Base-by-base conservation (phyloP, 2,329 filamentous ascomycete species). In the Alternaria triticina region DNA sequence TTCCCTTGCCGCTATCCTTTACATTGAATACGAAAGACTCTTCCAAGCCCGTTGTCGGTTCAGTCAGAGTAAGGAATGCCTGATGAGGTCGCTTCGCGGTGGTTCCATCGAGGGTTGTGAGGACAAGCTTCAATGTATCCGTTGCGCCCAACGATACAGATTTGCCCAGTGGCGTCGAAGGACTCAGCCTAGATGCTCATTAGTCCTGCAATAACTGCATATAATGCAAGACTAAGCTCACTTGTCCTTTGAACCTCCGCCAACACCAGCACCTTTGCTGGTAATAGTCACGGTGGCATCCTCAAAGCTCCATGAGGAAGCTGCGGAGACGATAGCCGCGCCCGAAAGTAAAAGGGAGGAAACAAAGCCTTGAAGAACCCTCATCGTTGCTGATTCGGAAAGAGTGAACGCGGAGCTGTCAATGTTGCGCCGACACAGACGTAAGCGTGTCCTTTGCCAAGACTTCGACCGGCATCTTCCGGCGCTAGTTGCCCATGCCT, bases 61-160 rank as follows among this genome's bases (percentile, higher is more conserved):
- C 94, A 72, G 88, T 90, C 61, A 99, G 82, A 15, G 96, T 86
- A 57, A 99, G 86, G 84, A 97, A 97, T 6, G 94, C 94, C 82
- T 99, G 96, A 82, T 99, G 96, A 72, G 96, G 93, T 69, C 92
- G 89, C 85, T 94, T 95, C 50, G 88, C 86, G 72, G 89, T 90
- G 81, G 89, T 89, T 77, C 88, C 90, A 75, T 97, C 93, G 78
- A 91, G 91, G 9, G 93, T 87, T 33, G 93, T 97, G 74, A 99
- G 83, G 70, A 89, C 82, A 70, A 99, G 83, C 84, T 96, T 97
- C 76, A 98, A 84, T 45, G 89, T 89, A 77, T 96, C 94, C 57
- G 87, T 80, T 57, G 86, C 81, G 66, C 89, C 88, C 66, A 98
- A 84, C 11, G 85, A 80, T 45, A 97, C 78, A 12, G 89, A 82